These are phyloP conservation scores for Sanguinoderma infundibulare DNA, from an alignment of 1,284 basidiomycete species.

Conservation along the genomic window DNA sequence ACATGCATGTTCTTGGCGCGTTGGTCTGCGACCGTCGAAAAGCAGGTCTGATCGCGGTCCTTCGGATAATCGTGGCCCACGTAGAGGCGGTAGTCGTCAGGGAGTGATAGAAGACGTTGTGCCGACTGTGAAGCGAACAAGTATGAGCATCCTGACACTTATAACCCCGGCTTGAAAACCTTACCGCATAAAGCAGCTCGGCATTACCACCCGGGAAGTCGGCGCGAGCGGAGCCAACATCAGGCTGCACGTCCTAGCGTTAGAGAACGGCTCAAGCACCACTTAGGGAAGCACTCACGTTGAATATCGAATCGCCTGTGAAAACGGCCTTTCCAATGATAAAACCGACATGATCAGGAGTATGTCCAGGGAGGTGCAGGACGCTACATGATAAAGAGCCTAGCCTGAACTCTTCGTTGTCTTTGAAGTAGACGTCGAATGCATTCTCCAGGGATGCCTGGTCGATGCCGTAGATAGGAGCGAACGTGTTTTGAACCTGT, in stretches of 20 bases:
- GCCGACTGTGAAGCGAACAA: conserved; percentile 37
- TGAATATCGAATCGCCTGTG: conserved; percentile 47
- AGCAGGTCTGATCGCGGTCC: conserved; percentile 36
- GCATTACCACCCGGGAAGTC: conserved; percentile 48
- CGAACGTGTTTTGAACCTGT: conserved; percentile 43
- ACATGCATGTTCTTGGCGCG: conserved; percentile 39
- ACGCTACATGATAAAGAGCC: conserved; percentile 39
- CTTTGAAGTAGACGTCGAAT: conserved; percentile 43
- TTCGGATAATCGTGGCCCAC: conserved; percentile 48
- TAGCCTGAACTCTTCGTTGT: conserved; percentile 42
- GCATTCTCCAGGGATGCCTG: conserved; percentile 31
- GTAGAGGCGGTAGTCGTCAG: conserved; percentile 41
- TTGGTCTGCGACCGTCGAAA: conserved; percentile 43
- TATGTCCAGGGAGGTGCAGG: conserved; percentile 43
- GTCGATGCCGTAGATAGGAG: conserved; percentile 39
- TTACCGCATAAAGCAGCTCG: conserved; percentile 40
- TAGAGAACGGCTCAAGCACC: neutral
- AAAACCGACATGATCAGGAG: conserved; percentile 45
- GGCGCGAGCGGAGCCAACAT: conserved; percentile 44
- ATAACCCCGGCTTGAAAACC: conserved; percentile 13
- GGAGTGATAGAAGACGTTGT: conserved; percentile 42
- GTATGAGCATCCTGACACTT: conserved; percentile 12
- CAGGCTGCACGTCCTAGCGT: conserved; percentile 33
- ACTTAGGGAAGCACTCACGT: conserved; percentile 32
- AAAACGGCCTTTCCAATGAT: conserved; percentile 44